Percentiles rank a stretch among this genome's conserved stretches.
Conservation (phyloP, 2,329 filamentous ascomycete species). For the Emmonsiellopsis sp. region DNA sequence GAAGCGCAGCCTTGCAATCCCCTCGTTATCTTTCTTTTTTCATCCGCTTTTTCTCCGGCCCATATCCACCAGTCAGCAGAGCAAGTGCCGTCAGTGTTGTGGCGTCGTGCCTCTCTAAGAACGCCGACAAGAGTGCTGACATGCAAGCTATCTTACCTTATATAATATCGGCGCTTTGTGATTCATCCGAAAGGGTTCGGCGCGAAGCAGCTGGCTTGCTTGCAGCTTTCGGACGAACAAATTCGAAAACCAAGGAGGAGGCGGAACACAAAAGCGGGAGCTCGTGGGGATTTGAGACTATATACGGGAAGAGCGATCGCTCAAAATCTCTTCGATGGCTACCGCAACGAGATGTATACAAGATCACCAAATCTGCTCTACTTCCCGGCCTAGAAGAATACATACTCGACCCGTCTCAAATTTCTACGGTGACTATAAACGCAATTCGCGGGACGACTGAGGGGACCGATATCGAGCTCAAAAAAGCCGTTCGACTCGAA, state of each 20-base stretch:
- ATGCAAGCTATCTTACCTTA: constrained; percentile 80
- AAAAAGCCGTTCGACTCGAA: constrained; percentile 54
- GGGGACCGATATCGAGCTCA: constrained; percentile 41
- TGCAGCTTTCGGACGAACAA: constrained; percentile 45
- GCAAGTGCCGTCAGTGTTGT: constrained; percentile 60
- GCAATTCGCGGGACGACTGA: constrained; percentile 48
- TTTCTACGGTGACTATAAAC: constrained; percentile 55
- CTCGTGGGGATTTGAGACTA: constrained; percentile 52
- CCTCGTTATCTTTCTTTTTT: constrained; percentile 69
- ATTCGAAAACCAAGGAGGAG: constrained; percentile 39
- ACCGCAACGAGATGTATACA: constrained; percentile 46
- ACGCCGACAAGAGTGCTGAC: constrained; percentile 47
- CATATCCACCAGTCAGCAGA: constrained; percentile 60
- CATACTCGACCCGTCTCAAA: constrained; percentile 65
- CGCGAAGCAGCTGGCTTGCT: constrained; percentile 63
- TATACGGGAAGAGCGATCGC: constrained; percentile 54
- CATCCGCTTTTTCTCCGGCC: constrained; percentile 62
- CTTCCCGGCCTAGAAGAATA: constrained; percentile 75
- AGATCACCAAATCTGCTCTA: constrained; percentile 58
- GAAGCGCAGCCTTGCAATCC: constrained; percentile 43
- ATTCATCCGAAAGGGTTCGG: constrained; percentile 67
- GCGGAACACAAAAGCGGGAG: constrained; percentile 19
- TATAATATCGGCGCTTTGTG: constrained; percentile 62
- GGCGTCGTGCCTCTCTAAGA: constrained; percentile 46
- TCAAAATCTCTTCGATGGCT: constrained; percentile 49